phyloP scores from a whole-genome alignment of 2,329 filamentous ascomycete species.

The Rugonectria rugulosa region DNA sequence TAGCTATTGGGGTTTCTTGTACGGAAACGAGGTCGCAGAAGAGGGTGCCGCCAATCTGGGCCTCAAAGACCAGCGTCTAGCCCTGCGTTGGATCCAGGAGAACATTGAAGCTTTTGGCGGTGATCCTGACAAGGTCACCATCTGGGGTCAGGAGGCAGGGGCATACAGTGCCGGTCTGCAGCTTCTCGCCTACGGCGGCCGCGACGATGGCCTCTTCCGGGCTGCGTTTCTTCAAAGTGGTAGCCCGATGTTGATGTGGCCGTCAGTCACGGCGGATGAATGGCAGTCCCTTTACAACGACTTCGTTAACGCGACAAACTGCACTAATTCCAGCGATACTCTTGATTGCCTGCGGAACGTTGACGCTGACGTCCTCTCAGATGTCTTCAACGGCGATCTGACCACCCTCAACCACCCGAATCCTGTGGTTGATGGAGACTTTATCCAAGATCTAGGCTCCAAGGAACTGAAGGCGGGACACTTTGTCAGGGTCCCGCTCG shows the following conservation, averaged over 20 bases:
- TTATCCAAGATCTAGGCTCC: conserved; percentile 10
- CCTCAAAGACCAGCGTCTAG: conserved; percentile 56
- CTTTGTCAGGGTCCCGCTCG: conserved; percentile 24
- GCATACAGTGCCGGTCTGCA: conserved; percentile 25
- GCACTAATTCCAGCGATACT: too few species aligned
- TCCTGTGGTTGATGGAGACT: conserved; percentile 23
- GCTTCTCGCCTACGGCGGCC: conserved; percentile 22
- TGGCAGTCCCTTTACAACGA: background rate
- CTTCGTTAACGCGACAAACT: too few species aligned
- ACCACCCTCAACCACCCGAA: conserved; percentile 18
- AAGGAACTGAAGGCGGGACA: conserved; percentile 9
- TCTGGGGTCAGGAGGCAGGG: conserved; percentile 43
- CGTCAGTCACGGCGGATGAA: conserved; percentile 12
- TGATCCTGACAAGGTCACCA: conserved; percentile 52
- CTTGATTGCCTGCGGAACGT: conserved; percentile 12
- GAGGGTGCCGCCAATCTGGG: conserved; percentile 58
- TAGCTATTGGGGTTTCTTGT: conserved; percentile 54
- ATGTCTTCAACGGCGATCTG: conserved; percentile 9
- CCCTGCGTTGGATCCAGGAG: conserved; percentile 56
- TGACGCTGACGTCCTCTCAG: conserved; percentile 6
- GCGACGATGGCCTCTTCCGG: conserved; percentile 22
- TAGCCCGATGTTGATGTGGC: conserved; percentile 1
- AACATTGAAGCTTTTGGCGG: conserved; percentile 57
- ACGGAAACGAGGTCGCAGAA: conserved; percentile 48
- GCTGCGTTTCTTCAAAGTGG: conserved; percentile 23